Evolutionary conservation across 2,329 filamentous ascomycete genomes (phyloP).

Genomic region (Bimuria novae-zelandiae): DNA sequence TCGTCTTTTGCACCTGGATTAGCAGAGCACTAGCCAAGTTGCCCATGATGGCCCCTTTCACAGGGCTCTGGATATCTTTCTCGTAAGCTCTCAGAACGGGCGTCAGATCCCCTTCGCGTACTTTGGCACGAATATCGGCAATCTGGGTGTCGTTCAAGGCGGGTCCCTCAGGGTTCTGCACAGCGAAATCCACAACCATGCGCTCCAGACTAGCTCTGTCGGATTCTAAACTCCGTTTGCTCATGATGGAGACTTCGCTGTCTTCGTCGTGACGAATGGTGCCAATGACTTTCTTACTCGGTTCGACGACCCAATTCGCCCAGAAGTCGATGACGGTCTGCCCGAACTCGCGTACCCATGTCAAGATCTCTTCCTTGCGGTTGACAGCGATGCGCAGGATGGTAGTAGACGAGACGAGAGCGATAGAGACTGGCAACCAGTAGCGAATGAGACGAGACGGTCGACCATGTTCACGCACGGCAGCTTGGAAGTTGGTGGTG

Average conservation of each 20-base stretch:
- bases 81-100: constrained; percentile 91
- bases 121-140: constrained; percentile 73
- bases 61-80: constrained; percentile 79
- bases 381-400: constrained; percentile 79
- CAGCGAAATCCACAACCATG: constrained; percentile 96
- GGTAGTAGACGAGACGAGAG: constrained; percentile 79
- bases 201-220: constrained; percentile 91
- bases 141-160: constrained; percentile 71
- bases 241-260: constrained; percentile 96
- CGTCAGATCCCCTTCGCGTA: constrained; percentile 90
- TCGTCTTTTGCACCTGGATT: constrained; percentile 98
- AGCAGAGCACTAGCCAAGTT: constrained; percentile 88
- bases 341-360: constrained; percentile 81
- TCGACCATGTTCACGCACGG: constrained; percentile 70
- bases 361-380: constrained; percentile 73
- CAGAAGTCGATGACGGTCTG: constrained; percentile 85
- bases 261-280: constrained; percentile 92
- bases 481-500: constrained; percentile 57
- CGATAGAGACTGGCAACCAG: constrained; percentile 77
- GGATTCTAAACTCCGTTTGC: constrained; percentile 84
- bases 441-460: constrained; percentile 79
- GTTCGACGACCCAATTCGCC: constrained; percentile 94
- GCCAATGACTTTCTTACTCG: constrained; percentile 77
- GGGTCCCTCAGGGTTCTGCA: constrained; percentile 73
- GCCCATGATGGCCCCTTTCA: constrained; percentile 80